These are phyloP conservation scores for Cucumis sativus DNA, from an alignment of 306 rosid species.

Conservation along the genomic window DNA sequence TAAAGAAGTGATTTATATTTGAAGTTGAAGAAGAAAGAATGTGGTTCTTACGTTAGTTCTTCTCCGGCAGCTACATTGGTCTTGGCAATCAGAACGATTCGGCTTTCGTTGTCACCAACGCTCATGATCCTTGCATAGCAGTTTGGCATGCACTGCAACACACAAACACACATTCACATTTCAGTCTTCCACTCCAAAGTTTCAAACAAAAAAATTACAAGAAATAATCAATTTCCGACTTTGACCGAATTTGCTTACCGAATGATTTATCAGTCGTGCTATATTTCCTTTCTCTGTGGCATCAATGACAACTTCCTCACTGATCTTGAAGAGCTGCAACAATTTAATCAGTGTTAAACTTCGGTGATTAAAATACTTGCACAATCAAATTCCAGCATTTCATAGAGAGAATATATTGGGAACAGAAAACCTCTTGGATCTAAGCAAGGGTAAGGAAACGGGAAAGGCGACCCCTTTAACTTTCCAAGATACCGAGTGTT, in stretches of 20 bases:
- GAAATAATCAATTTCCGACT: background rate
- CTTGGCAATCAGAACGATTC: conserved; percentile 90
- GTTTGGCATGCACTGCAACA: conserved; percentile 94
- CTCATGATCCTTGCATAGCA: conserved; percentile 91
- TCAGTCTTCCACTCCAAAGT: background rate
- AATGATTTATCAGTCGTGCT: conserved; percentile 90
- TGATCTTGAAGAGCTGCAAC: conserved; percentile 95
- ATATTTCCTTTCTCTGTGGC: conserved; percentile 77
- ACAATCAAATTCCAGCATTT: background rate
- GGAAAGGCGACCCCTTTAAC: background rate
- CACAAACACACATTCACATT: background rate
- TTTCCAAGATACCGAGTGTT: background rate
- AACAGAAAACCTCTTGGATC: background rate
- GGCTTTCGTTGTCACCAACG: conserved; percentile 50
- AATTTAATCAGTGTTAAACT: conserved; percentile 6
- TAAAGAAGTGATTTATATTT: background rate
- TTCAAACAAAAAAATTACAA: background rate
- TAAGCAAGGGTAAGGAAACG: background rate
- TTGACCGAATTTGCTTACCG: conserved; percentile 37
- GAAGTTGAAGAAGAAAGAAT: background rate
- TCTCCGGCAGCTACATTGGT: conserved; percentile 66
- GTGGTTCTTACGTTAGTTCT: conserved; percentile 63
- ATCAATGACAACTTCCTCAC: conserved; percentile 84
- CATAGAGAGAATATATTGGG: background rate
- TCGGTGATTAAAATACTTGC: conserved; percentile 8